These are phyloP conservation scores for Glycine latifolia DNA, from an alignment of 306 rosid species.

Conservation along the genomic window DNA sequence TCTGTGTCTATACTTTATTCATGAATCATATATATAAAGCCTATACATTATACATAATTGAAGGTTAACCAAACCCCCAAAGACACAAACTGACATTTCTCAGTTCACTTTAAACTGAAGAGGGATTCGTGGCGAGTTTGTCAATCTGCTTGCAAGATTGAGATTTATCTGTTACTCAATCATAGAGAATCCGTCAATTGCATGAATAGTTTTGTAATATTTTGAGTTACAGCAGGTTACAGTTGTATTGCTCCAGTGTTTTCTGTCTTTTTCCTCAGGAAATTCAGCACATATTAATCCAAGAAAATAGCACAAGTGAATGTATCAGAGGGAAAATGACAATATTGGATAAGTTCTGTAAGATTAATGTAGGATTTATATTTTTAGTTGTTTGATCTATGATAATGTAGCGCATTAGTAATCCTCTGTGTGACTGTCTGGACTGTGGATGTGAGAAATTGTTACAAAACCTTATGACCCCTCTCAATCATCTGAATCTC, in stretches of 20 bases:
- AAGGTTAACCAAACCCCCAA: slow-evolving; percentile 6
- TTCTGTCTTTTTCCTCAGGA: neutral
- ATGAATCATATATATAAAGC: too few species aligned
- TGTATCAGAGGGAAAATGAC: neutral
- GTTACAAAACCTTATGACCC: too few species aligned
- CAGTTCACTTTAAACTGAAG: too few species aligned
- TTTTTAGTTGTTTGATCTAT: neutral
- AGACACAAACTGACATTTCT: neutral
- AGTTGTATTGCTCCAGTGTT: neutral
- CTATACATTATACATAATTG: too few species aligned
- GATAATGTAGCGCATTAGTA: neutral
- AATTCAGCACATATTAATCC: neutral
- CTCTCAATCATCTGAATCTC: too few species aligned
- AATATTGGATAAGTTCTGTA: neutral
- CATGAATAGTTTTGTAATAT: too few species aligned
- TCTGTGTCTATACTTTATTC: too few species aligned
- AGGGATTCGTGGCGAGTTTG: too few species aligned
- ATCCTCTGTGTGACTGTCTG: neutral
- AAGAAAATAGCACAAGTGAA: neutral
- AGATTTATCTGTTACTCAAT: too few species aligned
- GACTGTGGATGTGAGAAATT: too few species aligned
- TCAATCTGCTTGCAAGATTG: too few species aligned
- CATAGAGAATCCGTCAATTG: too few species aligned
- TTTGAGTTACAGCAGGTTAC: neutral
- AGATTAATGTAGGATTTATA: neutral